Evolutionary conservation across 176 grass and related monocot species (phyloP).

Genomic region (Metroxylon sagu): DNA sequence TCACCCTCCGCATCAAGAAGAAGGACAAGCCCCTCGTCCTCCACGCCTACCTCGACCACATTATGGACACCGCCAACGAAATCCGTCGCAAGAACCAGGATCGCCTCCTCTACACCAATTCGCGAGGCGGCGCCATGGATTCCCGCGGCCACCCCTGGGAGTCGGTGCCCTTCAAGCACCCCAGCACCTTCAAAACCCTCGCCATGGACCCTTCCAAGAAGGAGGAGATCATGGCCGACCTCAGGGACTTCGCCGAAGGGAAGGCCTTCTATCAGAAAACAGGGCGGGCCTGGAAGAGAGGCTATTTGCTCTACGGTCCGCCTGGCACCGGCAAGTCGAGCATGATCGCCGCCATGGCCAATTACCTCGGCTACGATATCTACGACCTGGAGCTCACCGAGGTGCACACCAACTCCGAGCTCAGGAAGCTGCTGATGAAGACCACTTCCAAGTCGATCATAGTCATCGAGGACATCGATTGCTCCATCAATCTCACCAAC

Average conservation of each 20-base stretch:
- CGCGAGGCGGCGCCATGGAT: constrained; percentile 64
- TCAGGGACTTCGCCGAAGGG: constrained; percentile 52
- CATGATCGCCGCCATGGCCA: constrained; percentile 94
- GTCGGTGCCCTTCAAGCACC: constrained; percentile 83
- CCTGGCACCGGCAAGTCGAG: constrained; percentile 76
- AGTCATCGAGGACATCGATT: constrained; percentile 95
- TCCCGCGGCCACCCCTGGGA: constrained; percentile 62
- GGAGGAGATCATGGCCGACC: constrained; percentile 60
- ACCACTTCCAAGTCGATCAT: constrained; percentile 86
- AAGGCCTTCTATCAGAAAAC: constrained; percentile 62
- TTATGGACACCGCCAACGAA: constrained; percentile 44
- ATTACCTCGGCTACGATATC: constrained; percentile 69
- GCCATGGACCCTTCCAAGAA: constrained; percentile 67
- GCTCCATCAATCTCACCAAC: constrained; percentile 73
- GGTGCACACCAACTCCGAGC: constrained; percentile 73
- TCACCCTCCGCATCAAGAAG: constrained; percentile 77
- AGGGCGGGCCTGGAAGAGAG: constrained; percentile 68
- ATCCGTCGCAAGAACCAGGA: constrained; percentile 73
- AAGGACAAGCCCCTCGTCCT: constrained; percentile 37
- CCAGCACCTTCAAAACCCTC: constrained; percentile 77
- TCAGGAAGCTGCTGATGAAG: constrained; percentile 87
- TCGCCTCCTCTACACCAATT: constrained; percentile 74
- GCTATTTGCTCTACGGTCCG: constrained; percentile 70
- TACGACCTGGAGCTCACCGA: constrained; percentile 85
- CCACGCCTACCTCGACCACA: constrained; percentile 72